phyloP scores from a whole-genome alignment of 768 basidiomycete species.

The Rhodotorula graminis region DNA sequence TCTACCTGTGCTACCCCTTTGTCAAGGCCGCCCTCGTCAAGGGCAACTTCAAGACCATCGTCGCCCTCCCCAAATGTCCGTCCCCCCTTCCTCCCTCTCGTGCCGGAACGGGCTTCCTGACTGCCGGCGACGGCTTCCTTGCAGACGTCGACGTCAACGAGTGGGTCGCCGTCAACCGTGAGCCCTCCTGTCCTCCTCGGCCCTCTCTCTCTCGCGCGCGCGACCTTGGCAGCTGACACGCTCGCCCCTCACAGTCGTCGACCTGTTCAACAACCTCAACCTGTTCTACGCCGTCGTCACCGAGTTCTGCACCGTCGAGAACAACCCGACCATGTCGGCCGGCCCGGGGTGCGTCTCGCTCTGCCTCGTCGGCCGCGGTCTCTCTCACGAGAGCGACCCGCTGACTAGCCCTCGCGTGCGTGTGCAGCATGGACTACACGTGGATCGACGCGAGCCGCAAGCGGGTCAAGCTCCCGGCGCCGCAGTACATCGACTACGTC shows the following conservation, averaged over 20 bases:
- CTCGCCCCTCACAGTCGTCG: slow-evolving; percentile 64
- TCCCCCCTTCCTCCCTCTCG: neutral
- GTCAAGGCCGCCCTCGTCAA: slow-evolving; percentile 92
- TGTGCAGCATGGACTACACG: slow-evolving; percentile 73
- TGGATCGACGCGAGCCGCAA: slow-evolving; percentile 93
- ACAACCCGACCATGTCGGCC: slow-evolving; percentile 88
- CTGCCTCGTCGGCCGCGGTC: neutral
- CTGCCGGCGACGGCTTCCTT: no score
- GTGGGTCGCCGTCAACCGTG: slow-evolving; percentile 54
- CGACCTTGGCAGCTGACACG: neutral
- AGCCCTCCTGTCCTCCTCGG: no score
- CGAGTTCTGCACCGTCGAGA: slow-evolving; percentile 83
- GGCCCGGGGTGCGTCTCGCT: slow-evolving; percentile 64
- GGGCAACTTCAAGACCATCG: slow-evolving; percentile 97
- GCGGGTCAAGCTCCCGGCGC: slow-evolving; percentile 78
- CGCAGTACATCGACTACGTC: slow-evolving; percentile 95
- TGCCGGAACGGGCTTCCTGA: no score
- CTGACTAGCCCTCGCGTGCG: neutral
- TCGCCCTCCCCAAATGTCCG: slow-evolving; percentile 77
- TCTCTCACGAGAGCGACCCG: neutral
- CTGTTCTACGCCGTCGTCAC: slow-evolving; percentile 92
- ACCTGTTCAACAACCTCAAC: slow-evolving; percentile 96
- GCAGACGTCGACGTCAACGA: slow-evolving; percentile 52
- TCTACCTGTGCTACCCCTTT: slow-evolving; percentile 91
- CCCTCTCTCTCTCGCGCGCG: no score